Evolutionary conservation across 192 early-diverging fungal genomes (phyloP), one percentile per base, ranked within the genome.

Genomic region (Backusella liffmaniae): DNA sequence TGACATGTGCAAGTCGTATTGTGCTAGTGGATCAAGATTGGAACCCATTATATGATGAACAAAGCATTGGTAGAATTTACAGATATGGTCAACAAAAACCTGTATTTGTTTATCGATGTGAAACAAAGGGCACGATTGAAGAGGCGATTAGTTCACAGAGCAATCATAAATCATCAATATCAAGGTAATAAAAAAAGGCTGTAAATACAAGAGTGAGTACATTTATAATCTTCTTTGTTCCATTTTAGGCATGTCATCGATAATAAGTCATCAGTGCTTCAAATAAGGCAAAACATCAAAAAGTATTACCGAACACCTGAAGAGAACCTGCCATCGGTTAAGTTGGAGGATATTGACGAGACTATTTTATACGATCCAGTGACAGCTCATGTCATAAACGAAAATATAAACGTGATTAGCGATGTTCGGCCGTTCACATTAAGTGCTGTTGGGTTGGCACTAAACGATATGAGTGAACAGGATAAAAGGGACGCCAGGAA

Each of bases 11-110:
- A 15, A 95, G 84, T 73, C 86, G 92, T 4, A 89, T 96, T 5
- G 82, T 96, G 18, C 72, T 96, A 15, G 83, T 90, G 72, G 94
- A 94, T 74, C 78, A 88, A 32, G 92, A 92, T 44, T 96, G 93
- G 93, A 96, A 94, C 67, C 94, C 94, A 26, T 90, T 89, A 39
- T 80, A 83, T 59, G 91, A 92, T 73, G 90, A 94, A 59, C 93
- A 94, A 81, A 90, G 91, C 3, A 86, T 94, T 36, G 93, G 90
- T 0, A 82, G 92, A 34, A 69, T 85, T n/a, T 79, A 92, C 77
- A 86, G 91, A 10, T 93, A 89, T 79, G 92, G 91, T 9, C 93
- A 94, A 77, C 86, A 70, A 18, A 84, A 87, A n/a, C 87, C 83
- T 13, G 92, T 94, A 23, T 90, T 81, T 79, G 89, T 93, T 4